These are phyloP conservation scores for Haematococcus lacustris DNA, from an alignment of 139 green algal species.

Conservation along the genomic window DNA sequence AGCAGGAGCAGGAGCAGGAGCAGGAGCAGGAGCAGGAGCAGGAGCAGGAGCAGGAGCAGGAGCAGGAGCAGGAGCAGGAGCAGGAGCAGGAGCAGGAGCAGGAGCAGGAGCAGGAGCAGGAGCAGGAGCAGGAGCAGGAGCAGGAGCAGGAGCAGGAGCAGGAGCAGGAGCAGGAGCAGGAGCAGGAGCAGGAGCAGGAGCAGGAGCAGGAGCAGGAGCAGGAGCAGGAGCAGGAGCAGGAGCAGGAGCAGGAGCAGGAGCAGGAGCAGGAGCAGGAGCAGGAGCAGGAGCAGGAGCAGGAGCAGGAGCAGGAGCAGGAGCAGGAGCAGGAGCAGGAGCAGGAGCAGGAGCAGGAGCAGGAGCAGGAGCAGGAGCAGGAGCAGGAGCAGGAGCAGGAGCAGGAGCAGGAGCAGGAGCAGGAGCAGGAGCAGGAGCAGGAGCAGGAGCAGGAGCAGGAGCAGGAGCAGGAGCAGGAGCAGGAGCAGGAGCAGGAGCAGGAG, in stretches of 20 bases:
- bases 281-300: constrained; percentile 9
- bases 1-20: constrained; percentile 2
- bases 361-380: neutral
- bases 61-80: constrained; percentile 1
- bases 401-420: constrained; percentile 1
- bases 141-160: constrained; percentile 3
- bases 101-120: constrained; percentile 2
- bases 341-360: neutral
- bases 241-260: constrained; percentile 3
- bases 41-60: constrained; percentile 1
- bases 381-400: neutral
- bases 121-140: constrained; percentile 7
- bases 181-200: neutral
- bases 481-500: constrained; percentile 1
- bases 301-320: neutral
- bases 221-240: neutral
- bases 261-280: neutral
- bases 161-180: constrained; percentile 1
- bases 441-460: constrained; percentile 1
- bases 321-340: neutral
- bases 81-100: neutral
- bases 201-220: neutral
- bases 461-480: neutral
- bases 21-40: constrained; percentile 3
- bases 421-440: neutral